A percentile compares a stretch with the other conserved stretches of the same genome.
phyloP scores from a whole-genome alignment of 352 stramenopile species.

The Pythium insidiosum region DNA sequence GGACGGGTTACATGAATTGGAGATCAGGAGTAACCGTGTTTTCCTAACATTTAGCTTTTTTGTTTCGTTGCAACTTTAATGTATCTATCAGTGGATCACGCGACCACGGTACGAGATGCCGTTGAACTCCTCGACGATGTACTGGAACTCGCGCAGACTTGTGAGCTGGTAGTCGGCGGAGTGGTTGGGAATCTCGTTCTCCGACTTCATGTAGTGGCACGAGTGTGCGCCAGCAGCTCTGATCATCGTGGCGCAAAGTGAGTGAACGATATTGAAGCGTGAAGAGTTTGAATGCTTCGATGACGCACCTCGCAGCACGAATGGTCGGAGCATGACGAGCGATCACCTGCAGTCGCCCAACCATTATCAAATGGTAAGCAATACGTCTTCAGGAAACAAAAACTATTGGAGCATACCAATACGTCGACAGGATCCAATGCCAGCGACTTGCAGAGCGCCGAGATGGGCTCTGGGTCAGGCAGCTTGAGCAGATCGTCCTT shows the following conservation, averaged over 20 bases:
- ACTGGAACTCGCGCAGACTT: slow-evolving; percentile 50
- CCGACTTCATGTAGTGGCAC: slow-evolving; percentile 57
- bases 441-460: slow-evolving; percentile 38
- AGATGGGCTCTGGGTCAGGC: slow-evolving; percentile 36
- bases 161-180: slow-evolving; percentile 64
- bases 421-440: slow-evolving; percentile 42
- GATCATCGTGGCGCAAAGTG: background rate
- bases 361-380: background rate
- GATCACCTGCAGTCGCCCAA: slow-evolving; percentile 26
- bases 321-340: slow-evolving; percentile 44
- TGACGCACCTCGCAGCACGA: slow-evolving; percentile 57
- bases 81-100: slow-evolving; percentile 1
- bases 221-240: slow-evolving; percentile 46
- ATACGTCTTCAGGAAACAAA: background rate
- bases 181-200: slow-evolving; percentile 66
- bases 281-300: no score
- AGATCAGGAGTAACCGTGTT: background rate
- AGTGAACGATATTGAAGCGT: background rate
- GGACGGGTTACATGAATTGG: background rate
- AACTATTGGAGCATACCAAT: slow-evolving; percentile 18
- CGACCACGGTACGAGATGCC: slow-evolving; percentile 54
- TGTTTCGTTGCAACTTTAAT: background rate
- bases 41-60: background rate
- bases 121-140: slow-evolving; percentile 68
- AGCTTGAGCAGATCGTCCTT: slow-evolving; percentile 36